Percentiles rank a stretch among this genome's conserved stretches.
Evolutionary conservation across 1,284 basidiomycete genomes (phyloP).

Genomic region (Mycosarcoma mackinlayi): DNA sequence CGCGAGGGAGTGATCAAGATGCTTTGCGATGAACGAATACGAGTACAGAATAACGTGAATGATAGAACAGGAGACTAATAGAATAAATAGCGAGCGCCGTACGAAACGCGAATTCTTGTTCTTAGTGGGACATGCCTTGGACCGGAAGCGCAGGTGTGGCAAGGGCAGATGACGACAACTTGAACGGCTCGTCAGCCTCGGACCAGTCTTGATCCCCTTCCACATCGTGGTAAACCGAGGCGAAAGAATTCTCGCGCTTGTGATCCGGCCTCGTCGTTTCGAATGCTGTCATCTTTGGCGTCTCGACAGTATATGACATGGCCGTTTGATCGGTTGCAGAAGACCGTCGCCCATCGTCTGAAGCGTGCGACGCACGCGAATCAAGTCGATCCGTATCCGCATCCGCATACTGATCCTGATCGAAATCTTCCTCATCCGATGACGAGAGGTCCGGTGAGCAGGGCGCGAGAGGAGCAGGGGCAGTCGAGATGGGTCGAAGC

Average conservation of each 20-base stretch:
- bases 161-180: neutral
- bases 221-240: conserved; percentile 32
- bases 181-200: conserved; percentile 2
- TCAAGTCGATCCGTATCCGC: conserved; percentile 4
- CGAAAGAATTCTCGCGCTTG: conserved; percentile 22
- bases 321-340: conserved; percentile 26
- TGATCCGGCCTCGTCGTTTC: conserved; percentile 4
- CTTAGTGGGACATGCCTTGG: conserved; percentile 5
- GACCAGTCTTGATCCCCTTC: conserved; percentile 11
- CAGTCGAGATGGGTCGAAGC: conserved; percentile 35
- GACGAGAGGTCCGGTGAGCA: conserved; percentile 11
- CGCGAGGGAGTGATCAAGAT: too few species aligned
- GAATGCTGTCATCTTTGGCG: conserved; percentile 2
- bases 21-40: too few species aligned
- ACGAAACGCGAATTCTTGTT: too few species aligned
- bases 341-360: conserved; percentile 26
- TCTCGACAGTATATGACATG: conserved; percentile 7
- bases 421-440: conserved; percentile 14
- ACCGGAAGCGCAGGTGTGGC: conserved; percentile 4
- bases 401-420: conserved; percentile 9
- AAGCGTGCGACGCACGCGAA: conserved; percentile 10
- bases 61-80: too few species aligned
- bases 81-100: too few species aligned
- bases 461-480: conserved; percentile 20
- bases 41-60: too few species aligned